phyloP scores from a whole-genome alignment of 148 eudicot genomes.

The Salicornia ramosissima region DNA sequence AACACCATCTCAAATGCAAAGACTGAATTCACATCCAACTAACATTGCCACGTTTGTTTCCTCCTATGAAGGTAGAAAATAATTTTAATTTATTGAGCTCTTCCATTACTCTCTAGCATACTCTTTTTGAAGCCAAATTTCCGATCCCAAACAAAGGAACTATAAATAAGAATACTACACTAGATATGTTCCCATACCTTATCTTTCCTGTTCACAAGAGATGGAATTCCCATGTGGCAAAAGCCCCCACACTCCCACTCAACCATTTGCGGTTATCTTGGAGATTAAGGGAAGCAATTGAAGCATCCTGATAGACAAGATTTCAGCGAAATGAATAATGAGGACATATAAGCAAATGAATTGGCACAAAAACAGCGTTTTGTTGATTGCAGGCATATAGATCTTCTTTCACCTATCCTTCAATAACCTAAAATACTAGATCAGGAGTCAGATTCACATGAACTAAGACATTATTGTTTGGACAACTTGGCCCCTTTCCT shows the following conservation, averaged over 20 bases:
- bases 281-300: too few species aligned
- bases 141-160: slow-evolving; percentile 1
- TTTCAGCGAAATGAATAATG: neutral
- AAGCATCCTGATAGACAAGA: too few species aligned
- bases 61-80: too few species aligned
- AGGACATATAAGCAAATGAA: neutral
- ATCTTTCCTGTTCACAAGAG: neutral
- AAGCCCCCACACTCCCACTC: neutral
- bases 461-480: neutral
- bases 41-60: too few species aligned
- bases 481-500: too few species aligned
- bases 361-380: neutral
- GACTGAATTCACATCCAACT: too few species aligned
- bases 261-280: neutral
- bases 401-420: neutral
- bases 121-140: too few species aligned
- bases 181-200: neutral
- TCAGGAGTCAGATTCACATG: neutral
- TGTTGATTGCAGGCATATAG: neutral
- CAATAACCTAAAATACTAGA: neutral
- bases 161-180: neutral
- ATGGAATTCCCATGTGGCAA: neutral
- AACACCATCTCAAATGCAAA: too few species aligned
- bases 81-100: too few species aligned
- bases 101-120: too few species aligned